Evolutionary conservation across 805 yeast species (phyloP).

Genomic region (Komagataella ulmi): DNA sequence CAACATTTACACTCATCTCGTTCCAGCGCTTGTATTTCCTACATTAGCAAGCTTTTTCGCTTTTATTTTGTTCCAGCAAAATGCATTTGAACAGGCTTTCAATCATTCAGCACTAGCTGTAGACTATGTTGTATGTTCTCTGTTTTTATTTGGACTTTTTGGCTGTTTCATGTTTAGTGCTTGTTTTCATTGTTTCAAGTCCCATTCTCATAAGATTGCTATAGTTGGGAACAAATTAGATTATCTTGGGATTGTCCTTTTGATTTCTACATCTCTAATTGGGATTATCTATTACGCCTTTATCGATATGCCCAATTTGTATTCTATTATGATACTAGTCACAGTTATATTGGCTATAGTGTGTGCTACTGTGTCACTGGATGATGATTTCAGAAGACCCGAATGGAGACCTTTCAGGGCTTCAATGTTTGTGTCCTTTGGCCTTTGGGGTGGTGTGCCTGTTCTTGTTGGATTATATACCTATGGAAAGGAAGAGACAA

Average conservation of each 20-base stretch:
- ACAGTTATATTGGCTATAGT: constrained; percentile 42
- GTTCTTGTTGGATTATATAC: constrained; percentile 34
- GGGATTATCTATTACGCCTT: constrained; percentile 24
- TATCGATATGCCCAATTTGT: constrained; percentile 26
- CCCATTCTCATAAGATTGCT: constrained; percentile 30
- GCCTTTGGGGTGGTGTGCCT: constrained; percentile 67
- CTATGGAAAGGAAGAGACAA: constrained; percentile 37
- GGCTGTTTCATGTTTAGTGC: constrained; percentile 35
- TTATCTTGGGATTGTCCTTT: constrained; percentile 39
- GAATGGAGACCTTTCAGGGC: constrained; percentile 72
- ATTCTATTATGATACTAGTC: constrained; percentile 24
- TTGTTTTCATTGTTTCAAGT: constrained; percentile 33
- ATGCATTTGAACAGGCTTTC: constrained; percentile 11
- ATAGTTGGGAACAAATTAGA: constrained; percentile 36
- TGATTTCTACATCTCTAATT: constrained; percentile 33
- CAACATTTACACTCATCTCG: constrained; percentile 35
- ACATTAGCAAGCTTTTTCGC: constrained; percentile 1
- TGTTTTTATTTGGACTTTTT: constrained; percentile 31
- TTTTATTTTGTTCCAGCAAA: constrained; percentile 11
- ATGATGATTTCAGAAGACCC: constrained; percentile 53
- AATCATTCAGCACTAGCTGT: constrained; percentile 10
- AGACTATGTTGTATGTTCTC: constrained; percentile 25
- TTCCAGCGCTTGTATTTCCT: constrained; percentile 27
- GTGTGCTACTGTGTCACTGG: constrained; percentile 52
- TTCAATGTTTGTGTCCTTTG: constrained; percentile 65